Percentiles rank a stretch among this genome's conserved stretches.
Conservation (phyloP, 352 stramenopile genomes). For the Pythium utonaiense region DNA sequence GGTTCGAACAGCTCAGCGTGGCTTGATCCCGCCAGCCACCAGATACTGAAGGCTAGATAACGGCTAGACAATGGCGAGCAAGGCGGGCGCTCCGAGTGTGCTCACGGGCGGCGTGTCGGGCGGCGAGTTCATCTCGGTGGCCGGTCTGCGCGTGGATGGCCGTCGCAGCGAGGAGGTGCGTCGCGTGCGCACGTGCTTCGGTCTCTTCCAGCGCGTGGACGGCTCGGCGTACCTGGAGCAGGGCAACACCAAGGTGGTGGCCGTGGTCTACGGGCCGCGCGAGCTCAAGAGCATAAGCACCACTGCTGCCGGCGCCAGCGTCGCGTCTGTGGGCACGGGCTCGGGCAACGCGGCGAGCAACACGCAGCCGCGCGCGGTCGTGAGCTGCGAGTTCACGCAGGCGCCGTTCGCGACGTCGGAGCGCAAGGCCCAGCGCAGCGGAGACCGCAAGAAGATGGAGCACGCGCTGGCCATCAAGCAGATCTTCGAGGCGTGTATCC, state of each 20-base stretch:
- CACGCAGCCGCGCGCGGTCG: conserved; percentile 60
- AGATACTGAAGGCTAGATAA: not conserved
- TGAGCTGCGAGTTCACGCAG: conserved; percentile 87
- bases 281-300: conserved; percentile 54
- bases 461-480: conserved; percentile 88
- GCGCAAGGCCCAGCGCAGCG: conserved; percentile 69
- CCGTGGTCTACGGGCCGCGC: conserved; percentile 83
- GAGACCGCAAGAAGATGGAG: conserved; percentile 87
- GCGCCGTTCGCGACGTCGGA: conserved; percentile 87
- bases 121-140: conserved; percentile 82
- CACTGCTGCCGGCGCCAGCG: conserved; percentile 29
- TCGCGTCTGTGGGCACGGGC: conserved; percentile 50
- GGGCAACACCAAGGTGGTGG: conserved; percentile 89
- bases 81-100: conserved; percentile 58
- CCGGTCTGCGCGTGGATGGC: conserved; percentile 80
- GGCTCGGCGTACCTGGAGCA: conserved; percentile 87
- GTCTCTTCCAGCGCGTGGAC: conserved; percentile 83
- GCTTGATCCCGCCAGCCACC: not conserved
- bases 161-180: conserved; percentile 82
- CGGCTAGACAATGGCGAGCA: conserved; percentile 52
- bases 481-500: conserved; percentile 89
- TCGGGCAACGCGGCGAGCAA: conserved; percentile 63
- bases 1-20: no score
- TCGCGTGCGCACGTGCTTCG: conserved; percentile 77
- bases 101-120: conserved; percentile 41